A percentile compares a stretch with the other conserved stretches of the same genome.
These are phyloP conservation scores for Kregervanrija fluxuum DNA, from an alignment of 805 yeast species.

Conservation along the genomic window DNA sequence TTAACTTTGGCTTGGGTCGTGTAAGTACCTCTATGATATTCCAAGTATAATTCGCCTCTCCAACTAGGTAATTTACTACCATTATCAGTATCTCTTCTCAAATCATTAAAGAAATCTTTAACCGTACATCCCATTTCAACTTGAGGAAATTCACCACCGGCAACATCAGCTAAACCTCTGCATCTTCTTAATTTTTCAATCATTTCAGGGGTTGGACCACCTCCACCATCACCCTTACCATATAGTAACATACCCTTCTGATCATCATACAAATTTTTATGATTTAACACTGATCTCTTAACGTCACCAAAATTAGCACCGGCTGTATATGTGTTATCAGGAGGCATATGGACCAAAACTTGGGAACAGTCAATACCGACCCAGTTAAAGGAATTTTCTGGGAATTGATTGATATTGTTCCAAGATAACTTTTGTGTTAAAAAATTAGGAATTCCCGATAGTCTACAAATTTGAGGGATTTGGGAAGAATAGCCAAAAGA, in stretches of 20 bases:
- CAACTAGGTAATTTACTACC: conserved; percentile 75
- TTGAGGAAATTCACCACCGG: conserved; percentile 68
- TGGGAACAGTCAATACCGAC: conserved; percentile 91
- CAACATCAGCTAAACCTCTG: conserved; percentile 77
- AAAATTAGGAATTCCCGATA: conserved; percentile 79
- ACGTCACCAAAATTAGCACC: conserved; percentile 92
- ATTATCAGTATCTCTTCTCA: conserved; percentile 52
- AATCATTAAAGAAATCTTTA: conserved; percentile 68
- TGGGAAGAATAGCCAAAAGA: conserved; percentile 96
- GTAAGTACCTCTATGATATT: conserved; percentile 95
- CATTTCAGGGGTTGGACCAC: conserved; percentile 95
- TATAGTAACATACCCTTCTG: conserved; percentile 76
- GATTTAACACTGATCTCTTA: conserved; percentile 67
- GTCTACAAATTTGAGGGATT: conserved; percentile 84
- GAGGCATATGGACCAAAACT: conserved; percentile 95
- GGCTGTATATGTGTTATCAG: conserved; percentile 93
- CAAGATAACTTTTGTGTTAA: conserved; percentile 92
- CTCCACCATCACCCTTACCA: conserved; percentile 98
- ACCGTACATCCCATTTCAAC: conserved; percentile 73
- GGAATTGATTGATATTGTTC: conserved; percentile 91
- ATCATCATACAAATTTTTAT: conserved; percentile 74
- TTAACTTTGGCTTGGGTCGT: conserved; percentile 89
- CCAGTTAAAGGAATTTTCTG: conserved; percentile 91
- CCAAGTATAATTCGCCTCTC: conserved; percentile 91
- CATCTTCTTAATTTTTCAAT: conserved; percentile 86